These are phyloP conservation scores for Psilocybe cyanescens DNA, from an alignment of 768 basidiomycete genomes.

Conservation along the genomic window DNA sequence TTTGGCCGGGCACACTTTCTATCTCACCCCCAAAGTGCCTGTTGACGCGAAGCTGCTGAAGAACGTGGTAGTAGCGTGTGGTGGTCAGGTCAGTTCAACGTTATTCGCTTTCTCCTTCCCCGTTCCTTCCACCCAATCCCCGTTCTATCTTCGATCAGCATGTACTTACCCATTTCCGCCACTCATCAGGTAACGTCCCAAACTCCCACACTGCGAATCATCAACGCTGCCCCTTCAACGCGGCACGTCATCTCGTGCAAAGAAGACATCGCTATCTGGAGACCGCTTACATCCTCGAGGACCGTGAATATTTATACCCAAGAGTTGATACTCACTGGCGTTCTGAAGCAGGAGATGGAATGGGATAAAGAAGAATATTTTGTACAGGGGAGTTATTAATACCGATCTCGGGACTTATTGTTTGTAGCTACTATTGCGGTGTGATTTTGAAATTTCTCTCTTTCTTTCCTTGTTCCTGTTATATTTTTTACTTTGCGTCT, in stretches of 20 bases:
- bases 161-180: background rate
- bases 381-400: constrained; percentile 22
- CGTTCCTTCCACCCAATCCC: background rate
- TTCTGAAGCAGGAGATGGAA: constrained; percentile 68
- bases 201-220: constrained; percentile 56
- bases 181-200: constrained; percentile 41
- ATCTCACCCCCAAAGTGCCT: constrained; percentile 68
- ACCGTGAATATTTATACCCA: constrained; percentile 65
- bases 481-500: too few species aligned
- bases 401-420: background rate
- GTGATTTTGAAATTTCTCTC: background rate
- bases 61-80: constrained; percentile 69
- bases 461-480: background rate
- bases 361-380: constrained; percentile 53
- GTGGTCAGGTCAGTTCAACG: constrained; percentile 63
- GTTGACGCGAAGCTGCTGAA: constrained; percentile 65
- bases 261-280: constrained; percentile 70
- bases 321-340: constrained; percentile 68
- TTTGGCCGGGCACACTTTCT: constrained; percentile 71
- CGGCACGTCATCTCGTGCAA: constrained; percentile 69
- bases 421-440: background rate
- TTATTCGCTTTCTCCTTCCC: background rate
- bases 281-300: constrained; percentile 47
- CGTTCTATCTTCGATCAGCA: background rate
- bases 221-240: constrained; percentile 48